Base-by-base conservation (phyloP, 805 yeast genomes). In the Nakazawaea laoshanensis region DNA sequence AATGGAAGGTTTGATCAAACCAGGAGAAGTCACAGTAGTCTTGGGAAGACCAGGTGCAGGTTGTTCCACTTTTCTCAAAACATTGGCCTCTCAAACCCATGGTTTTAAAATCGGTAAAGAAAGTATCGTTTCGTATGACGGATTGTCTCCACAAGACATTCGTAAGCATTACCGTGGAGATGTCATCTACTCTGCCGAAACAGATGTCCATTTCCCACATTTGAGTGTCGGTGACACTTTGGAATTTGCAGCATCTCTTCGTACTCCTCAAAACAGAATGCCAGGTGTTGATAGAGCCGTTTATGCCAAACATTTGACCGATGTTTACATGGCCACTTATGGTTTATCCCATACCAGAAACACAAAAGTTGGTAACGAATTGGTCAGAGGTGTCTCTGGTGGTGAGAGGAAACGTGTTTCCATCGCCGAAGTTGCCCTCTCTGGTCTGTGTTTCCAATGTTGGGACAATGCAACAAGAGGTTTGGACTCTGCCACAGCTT, bases 41-140 rank as follows among this genome's bases (percentile, higher is more conserved):
- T 59, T 81, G 29, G 89, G 92, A 37, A 69, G 88, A 53, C 89
- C 89, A 1, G 89, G 89, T 47, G 73, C 85, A n/a, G 86, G 87
- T 42, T 78, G 86, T 51, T 68, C 84, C 3, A 77, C 86, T 0
- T 57, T 77, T 31, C 58, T 78, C 45, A 77, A 77, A 45, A 67
- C 81, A 4, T 60, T 77, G 24, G 59, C 78, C 24, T 50, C 75
- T 22, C 70, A 74, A 34, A 72, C 81, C 5, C 69, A 71, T 46
- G 84, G 84, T 39, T 74, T 72, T 49, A 49, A 65, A 20, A 45
- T 77, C 20, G 72, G 61, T 24, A 37, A 52, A 25, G 65, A 63
- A 20, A 63, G 81, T 2, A 41, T 43, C 5, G 59, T 76, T 20
- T 55, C 67, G 8, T 77, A 70, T 50, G 71, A 67, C 44, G 82